Conservation (phyloP, 768 basidiomycete species). For the Leccinum arenicola region DNA sequence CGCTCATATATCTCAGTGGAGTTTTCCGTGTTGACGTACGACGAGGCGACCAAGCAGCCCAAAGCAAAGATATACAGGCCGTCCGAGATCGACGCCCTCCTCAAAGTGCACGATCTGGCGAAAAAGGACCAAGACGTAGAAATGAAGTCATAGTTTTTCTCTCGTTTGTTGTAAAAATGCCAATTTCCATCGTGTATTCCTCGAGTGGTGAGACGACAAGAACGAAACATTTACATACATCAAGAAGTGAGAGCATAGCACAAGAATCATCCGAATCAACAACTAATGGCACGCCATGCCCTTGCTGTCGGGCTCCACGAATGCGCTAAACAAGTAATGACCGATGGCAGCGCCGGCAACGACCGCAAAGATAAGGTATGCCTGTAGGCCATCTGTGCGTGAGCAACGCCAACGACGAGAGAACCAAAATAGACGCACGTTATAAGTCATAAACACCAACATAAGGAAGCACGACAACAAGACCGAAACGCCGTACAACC, state of each 20-base stretch:
- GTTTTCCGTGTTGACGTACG: slow-evolving; percentile 90
- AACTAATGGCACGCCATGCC: slow-evolving; percentile 78
- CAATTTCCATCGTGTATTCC: background rate
- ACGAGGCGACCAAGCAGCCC: slow-evolving; percentile 71
- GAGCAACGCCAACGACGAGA: background rate
- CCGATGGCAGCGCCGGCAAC: slow-evolving; percentile 81
- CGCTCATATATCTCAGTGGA: slow-evolving; percentile 61
- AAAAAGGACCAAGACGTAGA: slow-evolving; percentile 86
- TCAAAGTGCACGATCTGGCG: slow-evolving; percentile 74
- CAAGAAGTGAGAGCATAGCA: background rate
- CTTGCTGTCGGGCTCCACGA: slow-evolving; percentile 64
- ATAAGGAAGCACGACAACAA: slow-evolving; percentile 88
- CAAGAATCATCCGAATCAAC: background rate
- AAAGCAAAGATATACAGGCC: slow-evolving; percentile 91
- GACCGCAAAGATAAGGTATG: slow-evolving; percentile 81
- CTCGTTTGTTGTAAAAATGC: background rate
- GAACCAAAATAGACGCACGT: slow-evolving; percentile 48
- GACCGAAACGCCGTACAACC: slow-evolving; percentile 71
- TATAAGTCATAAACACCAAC: slow-evolving; percentile 97
- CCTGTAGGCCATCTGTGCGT: slow-evolving; percentile 41
- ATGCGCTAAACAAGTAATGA: slow-evolving; percentile 71
- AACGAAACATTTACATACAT: background rate
- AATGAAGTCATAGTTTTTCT: slow-evolving; percentile 51
- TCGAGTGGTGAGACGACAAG: background rate
- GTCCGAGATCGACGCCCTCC: slow-evolving; percentile 80